These are phyloP conservation scores for Cyberlindnera samutprakarnensis DNA, from an alignment of 805 yeast species.

Conservation along the genomic window DNA sequence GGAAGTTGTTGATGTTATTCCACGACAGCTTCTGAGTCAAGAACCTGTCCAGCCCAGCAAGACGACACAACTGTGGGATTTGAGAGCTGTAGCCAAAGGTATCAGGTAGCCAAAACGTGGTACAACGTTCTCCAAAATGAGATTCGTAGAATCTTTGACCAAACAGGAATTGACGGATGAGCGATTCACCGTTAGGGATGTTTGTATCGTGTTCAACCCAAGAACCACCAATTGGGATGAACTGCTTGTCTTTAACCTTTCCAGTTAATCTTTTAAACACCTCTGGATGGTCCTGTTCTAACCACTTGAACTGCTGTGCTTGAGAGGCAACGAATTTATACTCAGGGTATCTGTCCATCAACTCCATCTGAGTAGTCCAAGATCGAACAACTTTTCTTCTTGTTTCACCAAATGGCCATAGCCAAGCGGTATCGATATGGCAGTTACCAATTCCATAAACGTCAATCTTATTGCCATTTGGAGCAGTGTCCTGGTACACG, in stretches of 20 bases:
- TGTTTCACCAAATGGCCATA: slow-evolving; percentile 99
- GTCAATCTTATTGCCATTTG: slow-evolving; percentile 33
- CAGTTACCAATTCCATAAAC: slow-evolving; percentile 91
- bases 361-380: slow-evolving; percentile 87
- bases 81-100: slow-evolving; percentile 96
- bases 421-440: slow-evolving; percentile 97
- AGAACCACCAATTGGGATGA: slow-evolving; percentile 90
- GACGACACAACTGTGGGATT: slow-evolving; percentile 84
- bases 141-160: slow-evolving; percentile 84
- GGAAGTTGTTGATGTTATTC: slow-evolving; percentile 92
- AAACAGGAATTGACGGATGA: slow-evolving; percentile 78
- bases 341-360: slow-evolving; percentile 86
- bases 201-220: slow-evolving; percentile 99
- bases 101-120: slow-evolving; percentile 92
- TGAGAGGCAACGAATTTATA: slow-evolving; percentile 93
- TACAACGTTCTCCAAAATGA: slow-evolving; percentile 70
- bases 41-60: slow-evolving; percentile 79
- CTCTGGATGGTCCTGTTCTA: slow-evolving; percentile 78
- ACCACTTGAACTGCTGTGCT: slow-evolving; percentile 94
- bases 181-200: slow-evolving; percentile 89
- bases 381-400: slow-evolving; percentile 88
- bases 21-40: slow-evolving; percentile 92
- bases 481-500: slow-evolving; percentile 43
- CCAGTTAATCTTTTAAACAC: slow-evolving; percentile 51
- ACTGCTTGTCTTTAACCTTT: slow-evolving; percentile 63